phyloP scores from a whole-genome alignment of 1,139 yeast species.

The Diutina rugosa region DNA sequence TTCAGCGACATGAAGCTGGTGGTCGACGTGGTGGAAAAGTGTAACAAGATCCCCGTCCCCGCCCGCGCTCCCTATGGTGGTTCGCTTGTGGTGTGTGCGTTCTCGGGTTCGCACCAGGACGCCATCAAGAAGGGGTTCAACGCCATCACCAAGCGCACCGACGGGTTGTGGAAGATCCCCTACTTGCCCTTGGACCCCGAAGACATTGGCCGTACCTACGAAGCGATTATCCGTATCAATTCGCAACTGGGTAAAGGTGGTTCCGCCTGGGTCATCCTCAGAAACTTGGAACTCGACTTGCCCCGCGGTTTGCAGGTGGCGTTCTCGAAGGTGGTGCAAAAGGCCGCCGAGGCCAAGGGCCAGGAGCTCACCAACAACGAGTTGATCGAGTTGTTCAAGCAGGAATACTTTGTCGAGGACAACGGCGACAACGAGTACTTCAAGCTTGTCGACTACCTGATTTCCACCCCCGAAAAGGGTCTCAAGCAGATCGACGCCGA shows the following conservation, averaged over 20 bases:
- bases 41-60: constrained; percentile 3
- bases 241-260: constrained; percentile 2
- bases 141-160: not conserved
- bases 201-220: constrained; percentile 2
- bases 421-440: not conserved
- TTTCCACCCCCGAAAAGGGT: not conserved
- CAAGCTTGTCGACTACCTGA: not conserved
- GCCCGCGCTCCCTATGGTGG: constrained; percentile 2
- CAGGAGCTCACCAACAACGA: constrained; percentile 1
- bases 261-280: not conserved
- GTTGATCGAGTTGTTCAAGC: not conserved
- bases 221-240: constrained; percentile 2
- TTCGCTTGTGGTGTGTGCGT: constrained; percentile 2
- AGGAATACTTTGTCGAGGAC: not conserved
- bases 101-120: constrained; percentile 2
- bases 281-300: constrained; percentile 1
- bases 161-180: constrained; percentile 1
- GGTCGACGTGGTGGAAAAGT: constrained; percentile 2
- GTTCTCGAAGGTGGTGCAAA: constrained; percentile 1
- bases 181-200: constrained; percentile 2
- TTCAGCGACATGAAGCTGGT: constrained; percentile 1
- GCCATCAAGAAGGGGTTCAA: constrained; percentile 3
- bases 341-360: not conserved
- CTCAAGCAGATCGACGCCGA: not conserved
- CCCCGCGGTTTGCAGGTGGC: constrained; percentile 2